Conservation (phyloP, 2,329 filamentous ascomycete species). For the Aspergillus eucalypticola region DNA sequence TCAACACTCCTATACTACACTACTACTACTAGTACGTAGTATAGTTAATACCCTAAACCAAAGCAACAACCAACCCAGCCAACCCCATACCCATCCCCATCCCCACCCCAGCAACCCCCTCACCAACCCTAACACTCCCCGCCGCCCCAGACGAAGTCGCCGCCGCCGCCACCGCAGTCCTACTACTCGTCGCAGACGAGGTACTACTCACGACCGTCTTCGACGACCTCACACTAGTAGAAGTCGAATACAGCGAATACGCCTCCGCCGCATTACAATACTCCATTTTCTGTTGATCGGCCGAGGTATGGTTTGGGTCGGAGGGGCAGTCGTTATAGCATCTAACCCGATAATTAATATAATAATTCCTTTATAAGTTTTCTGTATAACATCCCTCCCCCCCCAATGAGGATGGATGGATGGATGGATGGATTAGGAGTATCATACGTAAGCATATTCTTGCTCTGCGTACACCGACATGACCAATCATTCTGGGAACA, state of each 20-base stretch:
- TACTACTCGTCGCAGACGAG: conserved; percentile 18
- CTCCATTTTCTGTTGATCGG: conserved; percentile 34
- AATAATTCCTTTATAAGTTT: no score
- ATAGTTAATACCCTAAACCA: neutral
- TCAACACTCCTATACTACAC: no score
- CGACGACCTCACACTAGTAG: neutral
- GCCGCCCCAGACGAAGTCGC: conserved; percentile 5
- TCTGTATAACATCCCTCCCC: no score
- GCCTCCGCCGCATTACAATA: conserved; percentile 49
- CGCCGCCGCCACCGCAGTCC: conserved; percentile 5
- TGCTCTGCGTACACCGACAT: conserved; percentile 18
- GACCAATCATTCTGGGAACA: conserved; percentile 16
- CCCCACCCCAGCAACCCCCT: neutral
- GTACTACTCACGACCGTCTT: conserved; percentile 20
- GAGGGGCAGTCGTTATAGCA: conserved; percentile 67
- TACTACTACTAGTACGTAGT: neutral
- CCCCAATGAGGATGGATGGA: no score
- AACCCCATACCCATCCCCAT: conserved; percentile 4
- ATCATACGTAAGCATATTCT: conserved; percentile 16
- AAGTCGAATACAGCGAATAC: conserved; percentile 26
- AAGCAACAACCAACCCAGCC: conserved; percentile 1
- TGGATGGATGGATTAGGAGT: no score
- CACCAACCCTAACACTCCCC: neutral
- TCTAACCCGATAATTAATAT: no score
- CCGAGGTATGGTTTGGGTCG: conserved; percentile 40